phyloP scores from a whole-genome alignment of 768 basidiomycete species.

The Rhizopogon vulgaris region DNA sequence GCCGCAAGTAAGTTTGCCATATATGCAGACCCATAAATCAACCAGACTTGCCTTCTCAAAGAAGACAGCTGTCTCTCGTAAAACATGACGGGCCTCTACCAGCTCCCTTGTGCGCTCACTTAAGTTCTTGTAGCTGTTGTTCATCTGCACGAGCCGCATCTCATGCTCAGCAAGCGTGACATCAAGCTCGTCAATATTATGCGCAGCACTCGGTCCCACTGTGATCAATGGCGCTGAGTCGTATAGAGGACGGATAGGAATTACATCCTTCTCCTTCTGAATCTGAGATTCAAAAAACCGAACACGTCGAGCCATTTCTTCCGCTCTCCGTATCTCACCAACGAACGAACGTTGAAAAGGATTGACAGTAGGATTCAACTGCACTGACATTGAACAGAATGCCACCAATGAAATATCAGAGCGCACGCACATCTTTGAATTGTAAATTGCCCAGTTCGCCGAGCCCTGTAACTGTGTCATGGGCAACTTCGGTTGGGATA shows the following conservation, averaged over 20 bases:
- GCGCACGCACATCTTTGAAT: constrained; percentile 85
- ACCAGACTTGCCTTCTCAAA: constrained; percentile 67
- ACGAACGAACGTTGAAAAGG: constrained; percentile 99
- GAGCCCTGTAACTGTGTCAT: constrained; percentile 92
- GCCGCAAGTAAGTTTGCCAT: constrained; percentile 5
- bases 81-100: constrained; percentile 89
- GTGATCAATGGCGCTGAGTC: constrained; percentile 86
- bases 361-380: constrained; percentile 94
- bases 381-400: constrained; percentile 7
- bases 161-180: constrained; percentile 85
- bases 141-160: constrained; percentile 80
- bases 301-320: constrained; percentile 93
- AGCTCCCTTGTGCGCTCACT: constrained; percentile 83
- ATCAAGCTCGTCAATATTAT: constrained; percentile 91
- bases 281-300: constrained; percentile 88
- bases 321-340: constrained; percentile 89
- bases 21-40: not conserved
- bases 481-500: constrained; percentile 94
- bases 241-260: constrained; percentile 78
- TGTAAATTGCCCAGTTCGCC: constrained; percentile 95
- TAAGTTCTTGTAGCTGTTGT: constrained; percentile 84
- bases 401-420: not conserved
- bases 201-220: constrained; percentile 87
- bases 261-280: constrained; percentile 73
- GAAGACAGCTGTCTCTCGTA: constrained; percentile 93